Base-by-base conservation (phyloP, 1,139 yeast species). In the Diutina mesorugosa region DNA sequence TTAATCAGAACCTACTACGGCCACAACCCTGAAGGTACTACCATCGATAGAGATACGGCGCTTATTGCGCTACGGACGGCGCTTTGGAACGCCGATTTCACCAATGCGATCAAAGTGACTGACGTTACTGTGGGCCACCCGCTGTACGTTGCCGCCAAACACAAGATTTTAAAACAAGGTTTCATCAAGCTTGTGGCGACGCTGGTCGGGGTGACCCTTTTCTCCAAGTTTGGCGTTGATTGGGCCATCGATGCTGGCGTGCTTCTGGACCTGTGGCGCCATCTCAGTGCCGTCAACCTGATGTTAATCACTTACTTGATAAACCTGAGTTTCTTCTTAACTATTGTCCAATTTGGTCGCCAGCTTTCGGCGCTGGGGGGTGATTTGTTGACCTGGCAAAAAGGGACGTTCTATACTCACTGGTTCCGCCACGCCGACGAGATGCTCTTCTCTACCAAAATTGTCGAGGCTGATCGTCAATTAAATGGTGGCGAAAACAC, bases 341-440 rank as follows among this genome's bases (percentile, higher is more conserved):
- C 85, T 1, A 68, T 87, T 55, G 86, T 87, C 26, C 71, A 81
- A 58, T 79, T 80, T 52, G 81, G 85, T 2, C 74, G 88, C 47
- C 74, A 72, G 57, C 65, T 73, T 55, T 65, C 69, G 29, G 63
- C 69, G 46, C 67, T 76, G 1, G 83, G 84, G 50, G 91, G 90
- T 28, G 77, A 78, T 58, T 71, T 72, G 59, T 72, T 84, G 55
- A 76, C 80, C 21, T 84, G 88, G 87, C 79, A 78, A 57, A 78
- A 78, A 61, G 90, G 90, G 4, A 82, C 88, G 0, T 78, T 84
- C 60, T 84, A 85, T 58, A 73, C 80, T 35, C 80, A 82, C 61
- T 83, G 90, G 84, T 84, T 75, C 66, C 72, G 74, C 57, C 87
- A 84, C 67, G 79, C 86, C 10, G 88, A 84, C 63, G 89, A 86